Evolutionary conservation across 2,329 filamentous ascomycete genomes (phyloP).

Genomic region (Curvularia sp.): DNA sequence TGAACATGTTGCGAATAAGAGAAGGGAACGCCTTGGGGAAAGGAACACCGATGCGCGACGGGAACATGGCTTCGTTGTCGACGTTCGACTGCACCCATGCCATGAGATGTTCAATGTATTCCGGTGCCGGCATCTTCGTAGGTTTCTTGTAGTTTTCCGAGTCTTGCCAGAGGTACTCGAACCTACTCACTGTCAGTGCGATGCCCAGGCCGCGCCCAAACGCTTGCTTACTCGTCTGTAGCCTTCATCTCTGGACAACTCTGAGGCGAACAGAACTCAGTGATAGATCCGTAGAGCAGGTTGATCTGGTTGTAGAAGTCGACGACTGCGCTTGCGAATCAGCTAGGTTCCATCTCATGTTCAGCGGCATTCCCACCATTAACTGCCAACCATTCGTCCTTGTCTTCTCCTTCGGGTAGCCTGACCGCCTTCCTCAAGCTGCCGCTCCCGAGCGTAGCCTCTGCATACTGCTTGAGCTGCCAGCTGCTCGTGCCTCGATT

Average conservation of each 20-base stretch:
- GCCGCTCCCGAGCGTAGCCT: slow-evolving; percentile 93
- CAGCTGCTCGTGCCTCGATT: slow-evolving; percentile 89
- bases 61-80: slow-evolving; percentile 93
- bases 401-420: slow-evolving; percentile 93
- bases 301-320: slow-evolving; percentile 99
- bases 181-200: slow-evolving; percentile 60
- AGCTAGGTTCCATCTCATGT: slow-evolving; percentile 13
- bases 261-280: slow-evolving; percentile 97
- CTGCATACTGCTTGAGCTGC: slow-evolving; percentile 96
- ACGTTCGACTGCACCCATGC: slow-evolving; percentile 94
- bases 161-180: slow-evolving; percentile 99
- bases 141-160: slow-evolving; percentile 91
- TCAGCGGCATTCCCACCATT: slow-evolving; percentile 70
- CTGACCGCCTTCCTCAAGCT: slow-evolving; percentile 96
- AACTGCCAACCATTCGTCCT: slow-evolving; percentile 97
- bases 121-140: slow-evolving; percentile 96
- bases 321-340: slow-evolving; percentile 71
- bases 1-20: slow-evolving; percentile 99
- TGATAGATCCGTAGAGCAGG: slow-evolving; percentile 96
- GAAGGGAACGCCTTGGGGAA: slow-evolving; percentile 90
- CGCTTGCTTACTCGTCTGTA: slow-evolving; percentile 80
- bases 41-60: slow-evolving; percentile 91
- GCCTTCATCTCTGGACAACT: slow-evolving; percentile 99
- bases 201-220: no score
- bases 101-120: slow-evolving; percentile 98